phyloP scores from a whole-genome alignment of 2,329 filamentous ascomycete genomes.

The Sporothrix humicola region DNA sequence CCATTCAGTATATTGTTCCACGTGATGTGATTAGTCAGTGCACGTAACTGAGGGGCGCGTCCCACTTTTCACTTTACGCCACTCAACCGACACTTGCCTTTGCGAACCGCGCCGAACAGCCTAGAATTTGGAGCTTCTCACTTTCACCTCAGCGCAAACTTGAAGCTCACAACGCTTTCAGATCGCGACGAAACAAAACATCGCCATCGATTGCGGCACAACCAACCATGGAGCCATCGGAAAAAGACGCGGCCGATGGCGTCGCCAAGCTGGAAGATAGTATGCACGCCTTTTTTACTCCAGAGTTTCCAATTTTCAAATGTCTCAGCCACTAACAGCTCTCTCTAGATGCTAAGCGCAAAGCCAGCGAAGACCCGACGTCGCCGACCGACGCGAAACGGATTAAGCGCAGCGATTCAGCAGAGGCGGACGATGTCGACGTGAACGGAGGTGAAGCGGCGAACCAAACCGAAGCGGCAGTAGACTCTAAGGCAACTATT shows the following conservation, averaged over 20 bases:
- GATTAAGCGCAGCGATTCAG: constrained; percentile 58
- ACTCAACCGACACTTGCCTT: neutral
- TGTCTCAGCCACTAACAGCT: neutral
- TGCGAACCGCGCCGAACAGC: neutral
- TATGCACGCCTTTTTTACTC: constrained; percentile 8
- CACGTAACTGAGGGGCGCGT: neutral
- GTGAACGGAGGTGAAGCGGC: constrained; percentile 7
- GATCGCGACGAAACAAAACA: neutral
- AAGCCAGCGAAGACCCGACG: constrained; percentile 69
- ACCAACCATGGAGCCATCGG: constrained; percentile 28
- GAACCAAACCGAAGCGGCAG: neutral
- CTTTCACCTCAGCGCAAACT: neutral
- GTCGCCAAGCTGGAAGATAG: constrained; percentile 42
- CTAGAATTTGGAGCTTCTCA: neutral
- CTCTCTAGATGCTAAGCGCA: constrained; percentile 67
- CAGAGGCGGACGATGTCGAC: constrained; percentile 44
- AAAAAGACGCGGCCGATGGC: constrained; percentile 23
- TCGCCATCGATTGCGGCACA: constrained; percentile 9
- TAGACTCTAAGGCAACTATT: neutral
- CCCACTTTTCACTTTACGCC: constrained; percentile 13
- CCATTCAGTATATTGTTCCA: neutral
- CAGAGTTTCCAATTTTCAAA: neutral
- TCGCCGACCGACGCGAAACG: constrained; percentile 69
- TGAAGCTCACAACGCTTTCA: neutral
- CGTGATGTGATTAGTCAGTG: constrained; percentile 16